Conservation (phyloP, 2,329 filamentous ascomycete genomes). For the Didymella keratinophila region DNA sequence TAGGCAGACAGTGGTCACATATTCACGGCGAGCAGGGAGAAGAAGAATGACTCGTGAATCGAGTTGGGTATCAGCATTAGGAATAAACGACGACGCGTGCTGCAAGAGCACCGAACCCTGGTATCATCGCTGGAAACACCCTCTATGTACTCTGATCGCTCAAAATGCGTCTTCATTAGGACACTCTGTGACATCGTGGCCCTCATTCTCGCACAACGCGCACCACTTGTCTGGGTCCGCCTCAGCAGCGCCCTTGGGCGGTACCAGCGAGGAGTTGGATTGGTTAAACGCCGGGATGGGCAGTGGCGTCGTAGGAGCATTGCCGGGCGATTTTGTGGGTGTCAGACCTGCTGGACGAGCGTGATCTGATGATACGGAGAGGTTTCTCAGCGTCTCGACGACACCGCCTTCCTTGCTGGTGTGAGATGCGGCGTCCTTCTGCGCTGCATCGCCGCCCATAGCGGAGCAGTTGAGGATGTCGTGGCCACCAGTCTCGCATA, state of each 20-base stretch:
- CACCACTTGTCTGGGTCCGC: conserved; percentile 90
- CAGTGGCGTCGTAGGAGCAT: conserved; percentile 45
- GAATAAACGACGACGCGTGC: conserved; percentile 8
- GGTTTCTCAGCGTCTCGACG: conserved; percentile 43
- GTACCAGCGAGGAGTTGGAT: conserved; percentile 42
- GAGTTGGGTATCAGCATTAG: conserved; percentile 20
- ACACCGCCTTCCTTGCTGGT: conserved; percentile 41
- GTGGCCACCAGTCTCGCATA: conserved; percentile 90
- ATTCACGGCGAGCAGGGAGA: not conserved
- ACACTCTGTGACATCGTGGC: conserved; percentile 94
- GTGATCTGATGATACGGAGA: conserved; percentile 45
- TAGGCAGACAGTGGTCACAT: no score
- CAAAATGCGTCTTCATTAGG: conserved; percentile 81
- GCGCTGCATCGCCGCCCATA: conserved; percentile 69
- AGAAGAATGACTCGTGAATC: not conserved
- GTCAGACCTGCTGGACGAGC: conserved; percentile 40
- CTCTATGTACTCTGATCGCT: conserved; percentile 1
- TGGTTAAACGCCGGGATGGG: conserved; percentile 45
- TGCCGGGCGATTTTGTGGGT: conserved; percentile 46
- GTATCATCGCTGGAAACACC: conserved; percentile 17
- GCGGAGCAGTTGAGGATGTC: conserved; percentile 94
- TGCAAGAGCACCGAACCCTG: conserved; percentile 4
- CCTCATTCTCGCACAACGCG: conserved; percentile 93
- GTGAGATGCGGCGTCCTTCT: conserved; percentile 33
- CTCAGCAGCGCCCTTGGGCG: conserved; percentile 43